Evolutionary conservation across 805 yeast genomes (phyloP), one percentile per base, ranked within the genome.

Genomic region (Starmerella etchellsii): DNA sequence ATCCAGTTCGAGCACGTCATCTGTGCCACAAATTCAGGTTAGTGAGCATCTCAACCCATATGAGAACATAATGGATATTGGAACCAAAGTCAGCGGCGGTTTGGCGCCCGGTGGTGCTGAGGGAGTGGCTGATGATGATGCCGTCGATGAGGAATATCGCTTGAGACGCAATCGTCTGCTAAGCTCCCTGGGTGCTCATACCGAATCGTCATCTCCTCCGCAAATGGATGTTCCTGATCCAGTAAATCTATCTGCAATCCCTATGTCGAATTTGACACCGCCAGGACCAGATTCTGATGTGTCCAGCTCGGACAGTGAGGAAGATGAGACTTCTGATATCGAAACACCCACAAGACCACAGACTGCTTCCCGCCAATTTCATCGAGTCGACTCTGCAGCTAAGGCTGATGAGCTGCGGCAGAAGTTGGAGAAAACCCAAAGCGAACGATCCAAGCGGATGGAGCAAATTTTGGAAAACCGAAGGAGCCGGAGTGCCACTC

Each of bases 21-120:
- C 36, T 6, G 27, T 41, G 19, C 43, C 46, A 1, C 14, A 21
- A 19, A 40, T 37, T 15, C 44, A 43, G 9, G 39, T 36, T 36
- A 48, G 33, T 36, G 45, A 29, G 31, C 48, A 23, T 24, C 28
- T 37, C 10, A 40, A 48, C 28, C 49, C 51, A 14, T 44, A 35
- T 18, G 36, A 37, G 9, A 24, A 43, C 21, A 26, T 57, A 21
- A 39, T 56, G 39, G 61, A 57, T 35, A 44, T 57, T 10, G 60
- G 60, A 15, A 28, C 51, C 3, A 34, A 45, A 19, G 46, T 52
- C 5, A 49, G 55, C 25, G 61, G 60, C 9, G 63, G 64, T 1
- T 36, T 59, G 22, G 62, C 62, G 1, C 62, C 63, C 1, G 62
- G 63, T 1, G 59, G 58, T 1, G 41, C 39, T 2, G 46, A 32